phyloP scores from a whole-genome alignment of 2,329 filamentous ascomycete genomes.

The Trichoderma harzianum region DNA sequence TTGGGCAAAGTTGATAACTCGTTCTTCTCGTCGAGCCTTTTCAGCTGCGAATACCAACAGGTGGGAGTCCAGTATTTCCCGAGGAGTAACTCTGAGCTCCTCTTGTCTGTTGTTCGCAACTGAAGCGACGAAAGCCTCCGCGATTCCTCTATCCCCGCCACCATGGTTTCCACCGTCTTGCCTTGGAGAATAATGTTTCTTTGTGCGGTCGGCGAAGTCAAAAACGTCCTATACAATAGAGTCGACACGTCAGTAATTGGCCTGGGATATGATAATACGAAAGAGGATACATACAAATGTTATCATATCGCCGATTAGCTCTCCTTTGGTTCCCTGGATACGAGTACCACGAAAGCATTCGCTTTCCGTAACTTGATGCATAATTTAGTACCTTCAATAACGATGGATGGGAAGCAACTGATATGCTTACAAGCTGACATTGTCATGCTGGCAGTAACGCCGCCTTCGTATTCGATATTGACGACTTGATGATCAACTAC shows the following conservation, averaged over 20 bases:
- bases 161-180: not conserved
- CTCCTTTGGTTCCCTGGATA: not conserved
- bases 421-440: not conserved
- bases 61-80: not conserved
- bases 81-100: not conserved
- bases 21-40: not conserved
- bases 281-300: not conserved
- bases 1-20: not conserved
- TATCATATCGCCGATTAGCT: not conserved
- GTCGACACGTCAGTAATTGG: not conserved
- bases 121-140: not conserved
- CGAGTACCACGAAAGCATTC: not conserved
- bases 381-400: not conserved
- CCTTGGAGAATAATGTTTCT: not conserved
- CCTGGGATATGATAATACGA: not conserved
- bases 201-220: not conserved
- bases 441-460: not conserved
- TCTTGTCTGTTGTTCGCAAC: not conserved
- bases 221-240: not conserved
- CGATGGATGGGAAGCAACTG: not conserved
- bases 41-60: not conserved
- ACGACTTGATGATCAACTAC: not conserved
- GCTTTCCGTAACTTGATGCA: not conserved
- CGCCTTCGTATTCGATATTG: not conserved
- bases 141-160: not conserved